Evolutionary conservation across 495 filamentous ascomycete genomes (phyloP).

Genomic region (Penicillium parvum): DNA sequence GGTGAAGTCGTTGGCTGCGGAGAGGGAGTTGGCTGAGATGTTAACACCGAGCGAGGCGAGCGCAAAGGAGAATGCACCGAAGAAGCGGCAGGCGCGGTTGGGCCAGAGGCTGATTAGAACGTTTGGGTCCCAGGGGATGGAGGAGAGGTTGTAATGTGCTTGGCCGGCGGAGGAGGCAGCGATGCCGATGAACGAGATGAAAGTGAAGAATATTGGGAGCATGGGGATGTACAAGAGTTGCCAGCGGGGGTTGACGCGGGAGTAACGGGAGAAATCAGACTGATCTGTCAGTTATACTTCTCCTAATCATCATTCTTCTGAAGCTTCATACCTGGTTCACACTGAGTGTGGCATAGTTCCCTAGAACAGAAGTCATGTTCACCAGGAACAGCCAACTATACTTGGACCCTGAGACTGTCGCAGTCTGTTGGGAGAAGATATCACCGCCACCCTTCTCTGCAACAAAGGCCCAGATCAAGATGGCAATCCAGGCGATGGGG

Average conservation of each 20-base stretch:
- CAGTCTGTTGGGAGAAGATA: conserved; percentile 28
- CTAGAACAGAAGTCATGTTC: conserved; percentile 42
- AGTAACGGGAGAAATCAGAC: conserved; percentile 48
- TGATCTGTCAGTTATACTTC: conserved; percentile 7
- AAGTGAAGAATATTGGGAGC: conserved; percentile 46
- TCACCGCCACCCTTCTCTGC: conserved; percentile 30
- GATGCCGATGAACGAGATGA: conserved; percentile 48
- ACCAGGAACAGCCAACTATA: conserved; percentile 44
- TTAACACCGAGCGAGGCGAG: conserved; percentile 49
- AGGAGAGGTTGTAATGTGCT: conserved; percentile 31
- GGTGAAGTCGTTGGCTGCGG: conserved; percentile 60
- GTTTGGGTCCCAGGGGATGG: conserved; percentile 44
- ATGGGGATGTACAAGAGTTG: conserved; percentile 46
- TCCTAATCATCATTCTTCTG: neutral
- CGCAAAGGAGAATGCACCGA: conserved; percentile 45
- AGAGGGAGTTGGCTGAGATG: conserved; percentile 62
- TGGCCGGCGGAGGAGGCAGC: conserved; percentile 43
- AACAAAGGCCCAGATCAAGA: conserved; percentile 47
- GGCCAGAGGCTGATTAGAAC: conserved; percentile 43
- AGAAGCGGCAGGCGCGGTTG: conserved; percentile 50
- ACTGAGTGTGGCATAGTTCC: conserved; percentile 40
- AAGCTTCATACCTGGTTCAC: conserved; percentile 31
- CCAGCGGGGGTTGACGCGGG: conserved; percentile 39
- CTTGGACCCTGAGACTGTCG: conserved; percentile 30
- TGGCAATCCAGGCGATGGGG: conserved; percentile 43